Percentiles rank a stretch among this genome's conserved stretches.
These are phyloP conservation scores for Lagerstroemia speciosa DNA, from an alignment of 345 rosid species.

Conservation along the genomic window DNA sequence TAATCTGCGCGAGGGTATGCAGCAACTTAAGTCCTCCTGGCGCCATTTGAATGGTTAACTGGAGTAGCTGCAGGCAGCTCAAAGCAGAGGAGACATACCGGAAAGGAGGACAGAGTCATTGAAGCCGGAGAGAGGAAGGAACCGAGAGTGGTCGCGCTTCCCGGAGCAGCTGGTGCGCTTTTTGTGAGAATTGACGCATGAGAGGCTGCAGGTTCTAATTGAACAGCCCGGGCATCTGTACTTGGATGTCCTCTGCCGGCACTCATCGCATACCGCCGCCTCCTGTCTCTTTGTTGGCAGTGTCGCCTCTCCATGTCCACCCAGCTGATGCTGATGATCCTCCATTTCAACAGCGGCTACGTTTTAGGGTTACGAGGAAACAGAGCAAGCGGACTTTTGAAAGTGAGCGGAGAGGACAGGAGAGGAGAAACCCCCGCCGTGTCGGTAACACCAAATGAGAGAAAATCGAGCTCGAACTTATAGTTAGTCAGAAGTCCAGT, in stretches of 20 bases:
- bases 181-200: slow-evolving; percentile 80
- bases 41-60: neutral
- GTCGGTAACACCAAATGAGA: too few relatives aligned
- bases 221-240: slow-evolving; percentile 88
- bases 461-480: too few relatives aligned
- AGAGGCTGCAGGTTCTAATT: slow-evolving; percentile 66
- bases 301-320: neutral
- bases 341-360: neutral
- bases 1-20: slow-evolving; percentile 40
- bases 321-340: neutral
- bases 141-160: slow-evolving; percentile 36
- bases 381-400: too few relatives aligned
- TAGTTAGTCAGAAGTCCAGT: too few relatives aligned
- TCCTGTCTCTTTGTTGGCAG: neutral
- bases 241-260: slow-evolving; percentile 43
- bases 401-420: too few relatives aligned
- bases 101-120: slow-evolving; percentile 61
- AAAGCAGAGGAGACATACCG: slow-evolving; percentile 27
- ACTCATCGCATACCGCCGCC: slow-evolving; percentile 45
- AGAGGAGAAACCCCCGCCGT: too few relatives aligned
- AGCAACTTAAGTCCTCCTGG: neutral
- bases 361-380: neutral
- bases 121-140: slow-evolving; percentile 59
- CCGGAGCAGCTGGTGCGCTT: slow-evolving; percentile 69
- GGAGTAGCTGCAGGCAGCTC: neutral